Base-by-base conservation (phyloP, 2,329 filamentous ascomycete genomes). In the Cryphonectria radicalis region DNA sequence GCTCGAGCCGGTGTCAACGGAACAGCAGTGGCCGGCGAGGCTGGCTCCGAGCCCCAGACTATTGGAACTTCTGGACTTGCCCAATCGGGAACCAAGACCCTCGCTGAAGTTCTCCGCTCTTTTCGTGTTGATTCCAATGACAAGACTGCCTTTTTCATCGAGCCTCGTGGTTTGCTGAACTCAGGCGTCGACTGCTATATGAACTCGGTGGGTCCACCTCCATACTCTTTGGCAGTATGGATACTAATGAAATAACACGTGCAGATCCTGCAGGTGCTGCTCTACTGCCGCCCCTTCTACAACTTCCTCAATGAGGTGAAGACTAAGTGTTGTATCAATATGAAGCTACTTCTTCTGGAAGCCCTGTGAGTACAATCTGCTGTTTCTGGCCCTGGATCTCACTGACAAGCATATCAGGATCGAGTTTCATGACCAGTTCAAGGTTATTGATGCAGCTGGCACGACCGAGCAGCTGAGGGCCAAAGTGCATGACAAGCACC, bases 151-250 rank as follows among this genome's bases (percentile, higher is more conserved):
- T 86, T 92, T 25, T 98, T 98, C 78, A 87, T 99, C 66, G 94
- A 98, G 82, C 96, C 96, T 66, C 90, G 95, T 75, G 96, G 96
- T 65, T 88, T 99, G 78, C 93, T 97, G 76, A 99, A 99, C 82
- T 97, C 95, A 57, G 96, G 96, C 66, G 98, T 99, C 79, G 97
- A 98, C 93, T 99, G 96, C 82, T 99, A 99, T 83, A 98, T 99
- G 96, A 99, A 98, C 85, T 98, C 96, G 74, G 95, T 97, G 87
- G 83, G 93, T 68, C n/a, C n/a, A 19, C 1, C 14, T 28, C 13
- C 13, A 42, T 8, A 2, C 22, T 22, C 8, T 40, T 37, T 62
- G 19, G 17, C 8, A 35, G 11, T 10, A 6, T 40, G 32, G 22
- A 17, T 22, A 22, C 64, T 11, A 46, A 25, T 40, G 46, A 42